Conservation (phyloP, 2,329 filamentous ascomycete species). For the Ophidiomyces ophidiicola region DNA sequence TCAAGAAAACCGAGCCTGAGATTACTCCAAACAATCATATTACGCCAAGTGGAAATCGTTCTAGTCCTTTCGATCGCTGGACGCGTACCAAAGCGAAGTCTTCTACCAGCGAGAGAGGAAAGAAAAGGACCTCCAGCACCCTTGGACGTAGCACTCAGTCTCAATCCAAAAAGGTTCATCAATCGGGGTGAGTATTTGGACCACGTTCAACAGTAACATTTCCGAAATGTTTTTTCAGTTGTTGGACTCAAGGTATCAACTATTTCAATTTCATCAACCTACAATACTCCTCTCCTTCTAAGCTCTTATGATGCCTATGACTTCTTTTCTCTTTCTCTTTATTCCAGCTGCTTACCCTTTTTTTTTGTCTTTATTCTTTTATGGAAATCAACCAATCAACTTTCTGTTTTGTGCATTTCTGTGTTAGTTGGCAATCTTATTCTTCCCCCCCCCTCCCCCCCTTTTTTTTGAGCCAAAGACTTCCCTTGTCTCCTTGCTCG, state of each 20-base stretch:
- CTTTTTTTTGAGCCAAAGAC: no score
- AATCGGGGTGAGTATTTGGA: conserved; percentile 5
- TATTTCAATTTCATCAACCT: no score
- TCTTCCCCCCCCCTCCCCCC: no score
- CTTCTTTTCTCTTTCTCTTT: background rate
- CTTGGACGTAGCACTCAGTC: conserved; percentile 17
- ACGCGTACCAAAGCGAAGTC: conserved; percentile 23
- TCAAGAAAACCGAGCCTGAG: conserved; percentile 20
- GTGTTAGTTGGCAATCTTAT: background rate
- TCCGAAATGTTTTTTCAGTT: background rate
- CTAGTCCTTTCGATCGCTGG: conserved; percentile 31
- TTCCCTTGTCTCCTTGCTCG: no score
- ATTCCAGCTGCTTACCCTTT: background rate
- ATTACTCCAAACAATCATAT: conserved; percentile 19
- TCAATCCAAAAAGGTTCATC: conserved; percentile 13
- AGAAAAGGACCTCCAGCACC: conserved; percentile 27
- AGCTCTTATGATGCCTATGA: no score
- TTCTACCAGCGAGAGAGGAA: conserved; percentile 20
- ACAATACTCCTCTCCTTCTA: no score
- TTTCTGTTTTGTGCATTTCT: background rate
- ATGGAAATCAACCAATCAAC: background rate
- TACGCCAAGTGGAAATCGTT: conserved; percentile 23
- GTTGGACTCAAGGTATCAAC: background rate
- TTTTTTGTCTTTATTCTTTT: background rate
- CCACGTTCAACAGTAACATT: no score